These are phyloP conservation scores for Chaetomium olivaceum DNA, from an alignment of 2,329 filamentous ascomycete genomes.

Conservation along the genomic window DNA sequence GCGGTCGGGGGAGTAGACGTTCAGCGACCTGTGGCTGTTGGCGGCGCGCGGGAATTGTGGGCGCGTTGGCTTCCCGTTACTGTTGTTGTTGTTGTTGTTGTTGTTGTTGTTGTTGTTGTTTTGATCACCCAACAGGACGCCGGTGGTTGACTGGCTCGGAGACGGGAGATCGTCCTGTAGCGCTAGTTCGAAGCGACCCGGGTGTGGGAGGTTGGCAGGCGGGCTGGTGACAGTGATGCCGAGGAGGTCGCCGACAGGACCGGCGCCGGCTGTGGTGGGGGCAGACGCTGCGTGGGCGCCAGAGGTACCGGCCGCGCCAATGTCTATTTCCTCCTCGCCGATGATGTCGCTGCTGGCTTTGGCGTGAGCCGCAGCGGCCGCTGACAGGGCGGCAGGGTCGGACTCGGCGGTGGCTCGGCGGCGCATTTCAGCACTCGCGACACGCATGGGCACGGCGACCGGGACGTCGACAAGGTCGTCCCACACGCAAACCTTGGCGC, in stretches of 20 bases:
- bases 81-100: conserved; percentile 17
- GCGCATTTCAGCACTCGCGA: conserved; percentile 80
- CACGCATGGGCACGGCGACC: conserved; percentile 85
- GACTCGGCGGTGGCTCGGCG: conserved; percentile 57
- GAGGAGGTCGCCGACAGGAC: conserved; percentile 65
- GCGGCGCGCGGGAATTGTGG: conserved; percentile 30
- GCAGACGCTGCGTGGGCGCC: conserved; percentile 21
- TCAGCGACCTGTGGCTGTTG: conserved; percentile 30
- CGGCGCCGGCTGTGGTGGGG: conserved; percentile 30
- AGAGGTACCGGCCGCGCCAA: conserved; percentile 68
- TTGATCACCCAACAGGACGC: not conserved
- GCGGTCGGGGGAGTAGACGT: conserved; percentile 37
- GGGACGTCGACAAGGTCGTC: conserved; percentile 96
- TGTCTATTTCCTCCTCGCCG: conserved; percentile 86
- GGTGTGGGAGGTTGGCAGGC: conserved; percentile 68
- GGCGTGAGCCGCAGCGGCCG: conserved; percentile 24
- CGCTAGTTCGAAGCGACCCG: conserved; percentile 71
- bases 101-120: conserved; percentile 12
- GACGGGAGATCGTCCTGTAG: conserved; percentile 39
- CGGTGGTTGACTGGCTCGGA: conserved; percentile 22
- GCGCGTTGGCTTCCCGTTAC: conserved; percentile 25
- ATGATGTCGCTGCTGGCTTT: conserved; percentile 20
- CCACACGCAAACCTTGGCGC: conserved; percentile 94
- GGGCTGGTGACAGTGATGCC: conserved; percentile 56
- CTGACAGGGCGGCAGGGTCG: conserved; percentile 42